Evolutionary conservation across 2,329 filamentous ascomycete species (phyloP).

Genomic region (Pseudohalonectria lignicola): DNA sequence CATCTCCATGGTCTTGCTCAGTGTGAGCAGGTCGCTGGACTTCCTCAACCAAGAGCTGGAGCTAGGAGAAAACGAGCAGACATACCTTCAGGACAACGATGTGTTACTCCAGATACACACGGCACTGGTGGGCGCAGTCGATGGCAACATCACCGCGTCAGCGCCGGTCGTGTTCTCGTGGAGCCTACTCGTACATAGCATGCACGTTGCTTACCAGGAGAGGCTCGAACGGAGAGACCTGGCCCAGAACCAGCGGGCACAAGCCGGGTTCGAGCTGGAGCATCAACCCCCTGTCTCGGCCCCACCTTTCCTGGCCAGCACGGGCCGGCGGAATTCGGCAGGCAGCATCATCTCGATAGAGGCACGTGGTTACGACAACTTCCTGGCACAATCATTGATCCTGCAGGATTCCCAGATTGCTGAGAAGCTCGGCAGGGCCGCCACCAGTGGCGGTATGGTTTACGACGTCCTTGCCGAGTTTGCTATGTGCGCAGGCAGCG

Average conservation of each 20-base stretch:
- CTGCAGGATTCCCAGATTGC: constrained; percentile 41
- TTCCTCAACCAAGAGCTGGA: constrained; percentile 42
- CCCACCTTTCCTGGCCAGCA: constrained; percentile 21
- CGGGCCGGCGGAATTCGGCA: constrained; percentile 43
- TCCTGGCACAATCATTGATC: constrained; percentile 36
- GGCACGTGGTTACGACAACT: constrained; percentile 46
- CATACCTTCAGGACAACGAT: constrained; percentile 59
- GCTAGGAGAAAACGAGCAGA: constrained; percentile 28
- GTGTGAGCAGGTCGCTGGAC: constrained; percentile 46
- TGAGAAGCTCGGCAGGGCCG: constrained; percentile 36
- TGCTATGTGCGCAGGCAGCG: constrained; percentile 34
- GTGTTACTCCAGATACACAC: constrained; percentile 64
- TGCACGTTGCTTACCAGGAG: constrained; percentile 52
- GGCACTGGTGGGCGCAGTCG: constrained; percentile 52
- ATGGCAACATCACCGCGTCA: constrained; percentile 46
- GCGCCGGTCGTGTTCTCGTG: constrained; percentile 71
- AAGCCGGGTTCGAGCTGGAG: constrained; percentile 43
- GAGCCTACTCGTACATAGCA: constrained; percentile 62
- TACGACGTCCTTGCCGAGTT: constrained; percentile 43
- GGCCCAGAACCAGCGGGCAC: constrained; percentile 45
- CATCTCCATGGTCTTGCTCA: constrained; percentile 63
- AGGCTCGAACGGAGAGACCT: constrained; percentile 50
- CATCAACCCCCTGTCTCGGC: constrained; percentile 17
- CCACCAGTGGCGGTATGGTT: constrained; percentile 37
- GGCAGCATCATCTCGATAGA: constrained; percentile 53